Base-by-base conservation (phyloP, 306 rosid genomes). In the Trifolium fragiferum region DNA sequence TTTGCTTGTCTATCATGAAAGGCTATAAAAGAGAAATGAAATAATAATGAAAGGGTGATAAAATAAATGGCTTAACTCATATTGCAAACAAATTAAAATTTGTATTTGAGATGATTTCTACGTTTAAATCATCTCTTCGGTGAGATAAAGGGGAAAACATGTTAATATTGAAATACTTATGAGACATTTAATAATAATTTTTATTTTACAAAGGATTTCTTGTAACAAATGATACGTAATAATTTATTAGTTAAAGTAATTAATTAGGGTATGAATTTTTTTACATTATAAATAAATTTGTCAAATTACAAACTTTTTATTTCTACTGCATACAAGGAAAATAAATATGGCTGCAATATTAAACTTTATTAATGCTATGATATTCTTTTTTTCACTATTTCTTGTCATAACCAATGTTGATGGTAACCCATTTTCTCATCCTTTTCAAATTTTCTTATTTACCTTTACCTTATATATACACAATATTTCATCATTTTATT, bases 201-300 rank as follows among this genome's bases (percentile, higher is more conserved):
- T 60, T 14, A 60, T 30, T 27, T 60, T 60, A 27, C 18, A 60
- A 60, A 30, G 20, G 6, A 41, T 60, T 60, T 60, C 66, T 60
- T 30, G 37, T 57, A 12, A 23, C 16, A 30, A 30, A 30, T 30
- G 33, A 30, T n/a, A n/a, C n/a, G n/a, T n/a, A n/a, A n/a, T 30
- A 30, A 30, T 30, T 30, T 30, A 30, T 30, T 30, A 30, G 33
- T 30, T 30, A 6, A 30, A 4, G 33, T 30, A 30, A 30, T 30
- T 30, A 30, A 30, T 0, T 4, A 30, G 33, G 33, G 5, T 30
- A 30, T 30, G 33, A 30, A 30, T 4, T 30, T 30, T 2, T 30
- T 23, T 5, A 57, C 37, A 12, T 23, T 21, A 57, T 23, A 57
- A 57, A 23, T 57, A 57, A 55, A 23, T 57, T 13, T 1, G 16